Base-by-base conservation (phyloP, 2,329 filamentous ascomycete species). In the Paradendryphiella salina region DNA sequence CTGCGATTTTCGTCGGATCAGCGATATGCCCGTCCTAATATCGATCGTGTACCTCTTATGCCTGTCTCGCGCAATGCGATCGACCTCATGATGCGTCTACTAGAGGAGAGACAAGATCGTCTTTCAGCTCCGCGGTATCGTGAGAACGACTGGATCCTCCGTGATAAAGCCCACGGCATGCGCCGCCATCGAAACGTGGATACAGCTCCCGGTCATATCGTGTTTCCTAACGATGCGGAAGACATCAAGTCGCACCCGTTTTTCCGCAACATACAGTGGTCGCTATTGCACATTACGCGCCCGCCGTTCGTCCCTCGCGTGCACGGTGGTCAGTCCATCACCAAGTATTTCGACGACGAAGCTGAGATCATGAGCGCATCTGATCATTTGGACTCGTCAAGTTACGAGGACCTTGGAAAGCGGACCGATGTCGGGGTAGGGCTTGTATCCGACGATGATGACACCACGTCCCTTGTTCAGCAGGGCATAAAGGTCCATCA, bases 181-280 rank as follows among this genome's bases (percentile, higher is more conserved):
- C 65, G 68, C 13, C 61, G 61, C 28, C 45, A 60, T 15, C 65
- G 65, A 39, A 71, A 62, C 53, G 54, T 33, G 10, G 9, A 52
- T 56, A 66, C 53, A 60, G 73, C 78, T 52, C 73, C 73, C 48
- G 77, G 80, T 23, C 79, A 84, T 26, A 87, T 88, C 46, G 92
- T 97, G 3, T 93, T 90, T 64, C 79, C 88, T 0, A 82, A 94
- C 54, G 92, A 96, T 65, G 92, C 89, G 1, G 84, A 89, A 57
- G 91, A 96, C 47, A 95, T 97, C 77, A 96, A 95, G 70, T 75
- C 80, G 3, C 94, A 97, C 73, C 83, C 84, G 9, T 97, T 93
- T 82, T 97, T 97, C 76, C 81, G 80, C 49, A 84, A 85, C 41
- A 83, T 95, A 13, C 82, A 84, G 1, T 97, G 90, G 94, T 83